Evolutionary conservation across 306 rosid genomes (phyloP).

Genomic region (Ochetophila trinervis): DNA sequence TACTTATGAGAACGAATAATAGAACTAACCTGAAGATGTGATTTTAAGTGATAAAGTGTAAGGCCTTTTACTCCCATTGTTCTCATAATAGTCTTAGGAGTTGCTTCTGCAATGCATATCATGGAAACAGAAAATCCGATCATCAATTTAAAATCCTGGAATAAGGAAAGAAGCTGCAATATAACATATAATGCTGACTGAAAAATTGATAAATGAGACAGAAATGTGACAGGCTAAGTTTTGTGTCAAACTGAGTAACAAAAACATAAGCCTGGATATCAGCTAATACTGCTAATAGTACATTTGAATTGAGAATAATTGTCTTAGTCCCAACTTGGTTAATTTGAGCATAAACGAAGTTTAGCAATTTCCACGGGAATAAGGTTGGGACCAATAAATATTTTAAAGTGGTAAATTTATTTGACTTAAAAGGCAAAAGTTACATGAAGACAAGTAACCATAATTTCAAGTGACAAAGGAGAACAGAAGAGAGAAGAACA

Average conservation of each 20-base stretch:
- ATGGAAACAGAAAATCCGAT: slow-evolving; percentile 8
- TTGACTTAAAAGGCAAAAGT: too few species aligned
- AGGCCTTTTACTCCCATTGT: slow-evolving; percentile 68
- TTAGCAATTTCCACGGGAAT: too few species aligned
- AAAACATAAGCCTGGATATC: slow-evolving; percentile 10
- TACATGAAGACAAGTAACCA: too few species aligned
- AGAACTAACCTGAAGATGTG: slow-evolving; percentile 58
- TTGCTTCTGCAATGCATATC: slow-evolving; percentile 46
- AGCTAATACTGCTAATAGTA: not conserved
- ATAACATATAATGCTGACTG: not conserved
- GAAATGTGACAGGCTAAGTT: not conserved
- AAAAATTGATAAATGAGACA: not conserved
- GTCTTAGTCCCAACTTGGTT: not conserved
- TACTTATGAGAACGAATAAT: too few species aligned
- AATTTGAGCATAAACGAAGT: too few species aligned
- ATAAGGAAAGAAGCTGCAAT: slow-evolving; percentile 4
- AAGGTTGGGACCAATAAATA: too few species aligned
- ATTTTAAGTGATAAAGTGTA: slow-evolving; percentile 63
- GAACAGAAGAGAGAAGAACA: too few species aligned
- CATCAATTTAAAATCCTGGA: not conserved
- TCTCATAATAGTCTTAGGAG: slow-evolving; percentile 59
- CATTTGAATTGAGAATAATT: not conserved
- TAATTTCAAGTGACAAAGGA: too few species aligned
- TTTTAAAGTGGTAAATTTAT: too few species aligned
- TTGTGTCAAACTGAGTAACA: slow-evolving; percentile 2